phyloP scores from a whole-genome alignment of 1,139 yeast genomes.

The Groenewaldozyma auringiensis region DNA sequence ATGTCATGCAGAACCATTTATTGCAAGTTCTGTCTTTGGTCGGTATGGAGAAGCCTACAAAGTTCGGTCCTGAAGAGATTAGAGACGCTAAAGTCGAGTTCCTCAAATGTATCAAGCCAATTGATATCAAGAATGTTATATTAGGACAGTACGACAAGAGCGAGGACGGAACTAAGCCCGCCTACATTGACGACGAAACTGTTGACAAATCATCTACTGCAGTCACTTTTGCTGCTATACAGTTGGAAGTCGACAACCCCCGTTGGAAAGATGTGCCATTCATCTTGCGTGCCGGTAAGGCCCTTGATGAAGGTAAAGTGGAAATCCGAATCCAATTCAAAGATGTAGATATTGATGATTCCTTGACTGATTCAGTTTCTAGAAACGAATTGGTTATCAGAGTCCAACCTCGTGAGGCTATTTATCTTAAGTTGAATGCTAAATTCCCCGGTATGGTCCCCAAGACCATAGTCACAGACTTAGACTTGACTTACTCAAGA shows the following conservation, averaged over 20 bases:
- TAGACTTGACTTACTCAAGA: constrained; percentile 76
- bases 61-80: constrained; percentile 83
- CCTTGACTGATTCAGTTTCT: constrained; percentile 57
- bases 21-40: constrained; percentile 84
- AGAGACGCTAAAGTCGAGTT: constrained; percentile 96
- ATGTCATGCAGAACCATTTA: constrained; percentile 96
- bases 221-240: constrained; percentile 86
- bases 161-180: constrained; percentile 82
- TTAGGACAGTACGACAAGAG: constrained; percentile 85
- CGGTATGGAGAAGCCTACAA: constrained; percentile 92
- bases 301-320: constrained; percentile 80
- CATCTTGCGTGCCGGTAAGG: constrained; percentile 94
- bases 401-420: constrained; percentile 91
- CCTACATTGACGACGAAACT: constrained; percentile 89
- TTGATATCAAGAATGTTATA: constrained; percentile 58
- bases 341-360: constrained; percentile 71
- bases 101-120: constrained; percentile 67
- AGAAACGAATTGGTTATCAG: constrained; percentile 91
- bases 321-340: constrained; percentile 92
- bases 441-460: constrained; percentile 82
- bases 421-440: constrained; percentile 84
- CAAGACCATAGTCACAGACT: constrained; percentile 74
- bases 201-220: constrained; percentile 75
- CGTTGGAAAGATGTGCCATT: constrained; percentile 99
- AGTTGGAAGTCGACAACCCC: constrained; percentile 73